Percentiles rank a stretch among this genome's conserved stretches.
Conservation (phyloP, 2,329 filamentous ascomycete genomes). For the Diaporthe vexans region DNA sequence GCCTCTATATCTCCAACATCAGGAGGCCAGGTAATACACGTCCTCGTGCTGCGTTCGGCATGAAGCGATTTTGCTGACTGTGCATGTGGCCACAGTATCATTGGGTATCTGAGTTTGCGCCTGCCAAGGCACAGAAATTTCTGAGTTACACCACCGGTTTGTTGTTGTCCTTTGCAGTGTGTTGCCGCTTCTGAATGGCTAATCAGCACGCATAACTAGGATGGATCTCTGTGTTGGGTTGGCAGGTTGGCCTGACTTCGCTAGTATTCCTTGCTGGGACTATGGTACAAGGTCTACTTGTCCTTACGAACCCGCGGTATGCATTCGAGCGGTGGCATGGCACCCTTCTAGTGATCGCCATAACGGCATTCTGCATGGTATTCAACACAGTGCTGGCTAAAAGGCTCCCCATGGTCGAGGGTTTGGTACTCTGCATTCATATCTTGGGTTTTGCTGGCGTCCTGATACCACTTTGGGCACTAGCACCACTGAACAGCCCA, state of each 20-base stretch:
- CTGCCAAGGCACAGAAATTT: slow-evolving; percentile 62
- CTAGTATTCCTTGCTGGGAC: slow-evolving; percentile 60
- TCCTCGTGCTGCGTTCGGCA: neutral
- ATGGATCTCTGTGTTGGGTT: slow-evolving; percentile 65
- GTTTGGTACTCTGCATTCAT: slow-evolving; percentile 63
- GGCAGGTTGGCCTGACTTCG: slow-evolving; percentile 56
- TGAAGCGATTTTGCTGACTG: slow-evolving; percentile 56
- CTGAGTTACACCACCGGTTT: slow-evolving; percentile 67
- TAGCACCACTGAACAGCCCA: slow-evolving; percentile 45
- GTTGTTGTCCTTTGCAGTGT: slow-evolving; percentile 1
- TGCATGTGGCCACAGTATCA: slow-evolving; percentile 66
- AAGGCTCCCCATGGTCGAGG: slow-evolving; percentile 64
- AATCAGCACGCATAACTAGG: slow-evolving; percentile 45
- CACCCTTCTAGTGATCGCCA: slow-evolving; percentile 63
- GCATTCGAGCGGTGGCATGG: slow-evolving; percentile 60
- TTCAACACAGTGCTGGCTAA: slow-evolving; percentile 64
- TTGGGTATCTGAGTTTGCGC: slow-evolving; percentile 69
- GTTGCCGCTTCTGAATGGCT: neutral
- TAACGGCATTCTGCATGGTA: slow-evolving; percentile 60
- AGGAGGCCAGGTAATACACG: slow-evolving; percentile 16
- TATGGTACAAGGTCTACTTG: slow-evolving; percentile 61
- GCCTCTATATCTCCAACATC: slow-evolving; percentile 53
- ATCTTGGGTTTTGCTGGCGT: slow-evolving; percentile 47
- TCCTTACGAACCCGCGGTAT: slow-evolving; percentile 57
- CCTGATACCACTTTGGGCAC: slow-evolving; percentile 47